Evolutionary conservation across 345 rosid species (phyloP).

Genomic region (Eucalyptus marginata): DNA sequence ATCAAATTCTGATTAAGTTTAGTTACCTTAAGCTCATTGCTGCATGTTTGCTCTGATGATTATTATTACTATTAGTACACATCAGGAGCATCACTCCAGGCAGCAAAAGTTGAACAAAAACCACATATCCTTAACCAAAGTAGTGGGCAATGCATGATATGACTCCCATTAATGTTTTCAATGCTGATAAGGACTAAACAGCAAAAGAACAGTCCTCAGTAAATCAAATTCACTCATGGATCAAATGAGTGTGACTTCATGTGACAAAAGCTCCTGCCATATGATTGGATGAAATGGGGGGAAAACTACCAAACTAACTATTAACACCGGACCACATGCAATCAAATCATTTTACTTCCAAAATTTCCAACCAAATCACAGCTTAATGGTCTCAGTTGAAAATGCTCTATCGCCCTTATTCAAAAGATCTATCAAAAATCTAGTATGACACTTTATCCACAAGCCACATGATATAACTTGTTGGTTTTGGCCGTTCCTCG

Average conservation of each 20-base stretch:
- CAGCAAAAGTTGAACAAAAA: not conserved
- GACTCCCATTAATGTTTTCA: not conserved
- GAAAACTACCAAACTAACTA: not conserved
- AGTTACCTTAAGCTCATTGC: not conserved
- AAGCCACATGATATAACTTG: not conserved
- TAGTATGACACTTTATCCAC: not conserved
- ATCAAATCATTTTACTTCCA: not conserved
- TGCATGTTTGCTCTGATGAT: not conserved
- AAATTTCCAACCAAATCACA: not conserved
- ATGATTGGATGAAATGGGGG: not conserved
- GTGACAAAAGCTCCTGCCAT: not conserved
- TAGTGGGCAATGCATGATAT: not conserved
- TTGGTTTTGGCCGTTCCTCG: not conserved
- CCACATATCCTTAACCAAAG: not conserved
- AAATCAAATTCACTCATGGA: not conserved
- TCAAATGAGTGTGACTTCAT: not conserved
- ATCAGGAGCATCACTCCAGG: not conserved
- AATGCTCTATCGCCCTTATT: not conserved
- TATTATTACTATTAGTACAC: not conserved
- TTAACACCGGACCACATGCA: not conserved
- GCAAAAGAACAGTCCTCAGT: not conserved
- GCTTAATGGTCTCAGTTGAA: not conserved
- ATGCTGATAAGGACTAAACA: not conserved
- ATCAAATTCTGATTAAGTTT: not conserved
- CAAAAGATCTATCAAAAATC: not conserved